Conservation (phyloP, 2,329 filamentous ascomycete genomes). For the Penicillium sp. region DNA sequence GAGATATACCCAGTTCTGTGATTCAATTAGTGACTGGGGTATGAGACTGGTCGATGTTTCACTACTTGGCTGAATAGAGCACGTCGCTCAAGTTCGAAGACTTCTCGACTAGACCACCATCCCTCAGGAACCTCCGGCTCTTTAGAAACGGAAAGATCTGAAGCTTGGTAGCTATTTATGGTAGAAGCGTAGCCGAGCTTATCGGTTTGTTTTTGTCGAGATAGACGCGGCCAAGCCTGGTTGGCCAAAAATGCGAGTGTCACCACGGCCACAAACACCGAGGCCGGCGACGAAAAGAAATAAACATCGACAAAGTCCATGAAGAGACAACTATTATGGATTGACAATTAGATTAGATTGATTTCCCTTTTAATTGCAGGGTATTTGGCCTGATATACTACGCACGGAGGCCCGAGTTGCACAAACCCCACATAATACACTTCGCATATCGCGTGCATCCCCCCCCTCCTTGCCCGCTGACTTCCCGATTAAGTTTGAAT, state of each 20-base stretch:
- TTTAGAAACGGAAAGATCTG: slow-evolving; percentile 31
- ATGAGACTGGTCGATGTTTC: neutral
- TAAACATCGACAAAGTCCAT: slow-evolving; percentile 19
- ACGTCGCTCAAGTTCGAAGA: slow-evolving; percentile 50
- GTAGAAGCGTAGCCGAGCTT: neutral
- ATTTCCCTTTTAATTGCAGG: neutral
- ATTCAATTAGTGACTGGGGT: neutral
- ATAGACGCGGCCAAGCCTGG: slow-evolving; percentile 10
- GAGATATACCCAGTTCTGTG: slow-evolving; percentile 37
- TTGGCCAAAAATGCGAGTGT: slow-evolving; percentile 11
- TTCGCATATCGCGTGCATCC: slow-evolving; percentile 3
- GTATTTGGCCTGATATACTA: slow-evolving; percentile 16
- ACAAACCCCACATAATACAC: slow-evolving; percentile 17
- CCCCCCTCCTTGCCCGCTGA: slow-evolving; percentile 4
- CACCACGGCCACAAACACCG: slow-evolving; percentile 14
- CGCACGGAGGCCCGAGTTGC: slow-evolving; percentile 9
- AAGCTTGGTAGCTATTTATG: neutral
- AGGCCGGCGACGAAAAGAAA: slow-evolving; percentile 9
- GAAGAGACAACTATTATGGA: neutral
- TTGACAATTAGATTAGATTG: neutral
- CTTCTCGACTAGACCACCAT: slow-evolving; percentile 41
- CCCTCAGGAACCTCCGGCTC: slow-evolving; percentile 42
- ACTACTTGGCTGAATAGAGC: slow-evolving; percentile 51
- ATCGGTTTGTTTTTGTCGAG: neutral
- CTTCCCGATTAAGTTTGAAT: slow-evolving; percentile 27